Evolutionary conservation across 2,329 filamentous ascomycete genomes (phyloP).

Genomic region (Penicillium olsonii): DNA sequence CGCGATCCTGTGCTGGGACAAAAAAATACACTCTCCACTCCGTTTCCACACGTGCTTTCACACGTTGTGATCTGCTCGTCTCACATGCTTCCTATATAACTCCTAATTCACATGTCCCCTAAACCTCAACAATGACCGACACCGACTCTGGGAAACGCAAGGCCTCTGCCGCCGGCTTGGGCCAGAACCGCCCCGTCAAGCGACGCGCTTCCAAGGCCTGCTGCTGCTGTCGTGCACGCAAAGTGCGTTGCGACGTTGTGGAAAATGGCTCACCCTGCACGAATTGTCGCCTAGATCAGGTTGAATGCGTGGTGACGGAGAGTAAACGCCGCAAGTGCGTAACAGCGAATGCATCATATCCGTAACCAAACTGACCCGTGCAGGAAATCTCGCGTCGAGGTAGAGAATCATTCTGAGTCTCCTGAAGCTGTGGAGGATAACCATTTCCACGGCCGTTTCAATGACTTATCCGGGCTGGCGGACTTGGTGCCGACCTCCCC

Average conservation of each 20-base stretch:
- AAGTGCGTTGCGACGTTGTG: constrained; percentile 91
- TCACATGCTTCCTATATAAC: constrained; percentile 7
- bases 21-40: constrained; percentile 28
- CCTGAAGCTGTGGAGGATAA: constrained; percentile 40
- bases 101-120: constrained; percentile 19
- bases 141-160: constrained; percentile 55
- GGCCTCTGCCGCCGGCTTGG: constrained; percentile 57
- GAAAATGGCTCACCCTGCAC: constrained; percentile 82
- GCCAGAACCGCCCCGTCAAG: constrained; percentile 65
- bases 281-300: constrained; percentile 68
- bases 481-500: constrained; percentile 40
- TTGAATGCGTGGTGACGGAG: constrained; percentile 65
- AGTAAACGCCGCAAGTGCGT: constrained; percentile 71
- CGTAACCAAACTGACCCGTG: constrained; percentile 7
- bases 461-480: constrained; percentile 30
- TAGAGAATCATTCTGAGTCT: constrained; percentile 40
- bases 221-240: constrained; percentile 82
- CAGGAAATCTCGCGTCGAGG: constrained; percentile 45
- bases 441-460: constrained; percentile 29
- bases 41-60: constrained; percentile 1
- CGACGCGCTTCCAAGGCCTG: constrained; percentile 88
- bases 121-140: constrained; percentile 31
- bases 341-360: constrained; percentile 11
- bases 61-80: not conserved
- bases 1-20: constrained; percentile 10